Evolutionary conservation across 1,139 yeast species (phyloP), one percentile per base, ranked within the genome.

Genomic region (Kluyveromyces sp.): DNA sequence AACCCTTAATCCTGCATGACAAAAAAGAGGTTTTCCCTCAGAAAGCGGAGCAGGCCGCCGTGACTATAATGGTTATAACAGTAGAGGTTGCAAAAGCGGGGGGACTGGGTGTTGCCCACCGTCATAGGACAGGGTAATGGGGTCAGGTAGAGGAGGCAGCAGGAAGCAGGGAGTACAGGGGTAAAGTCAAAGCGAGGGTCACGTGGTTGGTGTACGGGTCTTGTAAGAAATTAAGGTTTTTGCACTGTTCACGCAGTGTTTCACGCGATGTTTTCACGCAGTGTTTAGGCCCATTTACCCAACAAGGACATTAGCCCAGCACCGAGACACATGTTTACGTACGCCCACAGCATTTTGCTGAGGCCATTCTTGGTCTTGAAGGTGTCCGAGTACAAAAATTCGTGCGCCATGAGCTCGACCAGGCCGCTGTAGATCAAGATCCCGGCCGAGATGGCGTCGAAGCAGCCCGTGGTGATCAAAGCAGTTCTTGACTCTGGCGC

Each of bases 351-450:
- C 59, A 65, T 58, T 30, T 54, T 60, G 39, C 55, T 67, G 36
- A 59, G 61, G 56, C 60, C 70, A 54, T 26, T 74, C 66, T 44
- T 57, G 29, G 75, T 75, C 57, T 65, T 58, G 41, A 82, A 81
- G 55, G 78, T 79, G 45, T 75, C 73, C 26, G 83, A 73, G 62
- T 76, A 86, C 55, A 88, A 69, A 64, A 87, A 88, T 58, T 88
- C 96, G 56, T 83, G 88, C 3, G 94, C 95, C 78, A 88, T 76
- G 55, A 88, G 71, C 65, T 88, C 96, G 15, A 87, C 88, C 46
- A 87, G 68, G 53, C 94, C 94, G 15, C 94, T 83, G 66, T 87
- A 88, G 32, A 87, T 65, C 61, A 88, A 72, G 47, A 88, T 83
- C 43, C 96, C 96, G 0, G 95, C 77, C 8, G 95, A 84, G 35